Evolutionary conservation across 148 eudicot species (phyloP).

Genomic region (Dianthus caryophyllus): DNA sequence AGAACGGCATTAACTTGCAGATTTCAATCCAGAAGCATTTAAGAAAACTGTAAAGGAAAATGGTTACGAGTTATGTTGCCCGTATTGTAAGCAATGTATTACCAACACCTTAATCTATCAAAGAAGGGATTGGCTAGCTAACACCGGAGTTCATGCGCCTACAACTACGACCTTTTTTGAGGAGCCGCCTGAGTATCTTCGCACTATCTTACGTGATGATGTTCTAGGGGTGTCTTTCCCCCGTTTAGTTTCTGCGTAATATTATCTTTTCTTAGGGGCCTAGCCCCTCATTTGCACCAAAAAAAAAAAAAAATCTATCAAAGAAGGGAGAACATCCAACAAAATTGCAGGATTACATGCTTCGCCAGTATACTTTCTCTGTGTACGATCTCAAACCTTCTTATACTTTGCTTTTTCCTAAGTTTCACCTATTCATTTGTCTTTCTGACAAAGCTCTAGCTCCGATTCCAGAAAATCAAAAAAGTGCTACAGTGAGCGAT

Average conservation of each 20-base stretch:
- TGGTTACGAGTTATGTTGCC: constrained; percentile 20
- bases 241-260: too few relatives aligned
- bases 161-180: too few relatives aligned
- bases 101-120: constrained; percentile 16
- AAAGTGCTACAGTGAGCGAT: too few relatives aligned
- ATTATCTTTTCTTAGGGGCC: too few relatives aligned
- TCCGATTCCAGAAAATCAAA: too few relatives aligned
- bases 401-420: neutral
- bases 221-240: too few relatives aligned
- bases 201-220: too few relatives aligned
- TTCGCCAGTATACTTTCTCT: constrained; percentile 6
- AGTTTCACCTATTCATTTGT: neutral
- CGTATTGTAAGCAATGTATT: constrained; percentile 17
- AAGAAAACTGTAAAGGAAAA: constrained; percentile 9
- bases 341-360: constrained; percentile 12
- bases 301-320: too few relatives aligned
- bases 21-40: constrained; percentile 10
- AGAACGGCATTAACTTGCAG: constrained; percentile 10
- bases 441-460: too few relatives aligned
- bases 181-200: too few relatives aligned
- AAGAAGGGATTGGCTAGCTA: constrained; percentile 9
- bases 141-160: too few relatives aligned
- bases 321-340: neutral
- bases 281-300: too few relatives aligned
- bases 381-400: constrained; percentile 5